Percentiles rank a stretch among this genome's conserved stretches.
phyloP scores from a whole-genome alignment of 208 protist species.

The Naegleria lovaniensis region DNA sequence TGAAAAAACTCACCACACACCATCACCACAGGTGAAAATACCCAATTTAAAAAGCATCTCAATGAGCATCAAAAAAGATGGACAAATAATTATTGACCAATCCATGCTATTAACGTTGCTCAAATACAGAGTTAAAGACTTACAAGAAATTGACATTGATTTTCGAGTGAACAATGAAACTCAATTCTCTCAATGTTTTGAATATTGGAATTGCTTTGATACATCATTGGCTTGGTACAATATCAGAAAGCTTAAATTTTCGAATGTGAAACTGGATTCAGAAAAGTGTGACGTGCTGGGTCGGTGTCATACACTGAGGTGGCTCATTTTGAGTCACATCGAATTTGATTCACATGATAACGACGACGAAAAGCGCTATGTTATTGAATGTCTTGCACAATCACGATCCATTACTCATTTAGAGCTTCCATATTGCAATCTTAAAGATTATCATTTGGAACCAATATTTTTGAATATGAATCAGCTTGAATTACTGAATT shows the following conservation, averaged over 20 bases:
- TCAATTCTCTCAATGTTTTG: background rate
- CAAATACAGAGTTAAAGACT: background rate
- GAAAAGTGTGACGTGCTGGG: background rate
- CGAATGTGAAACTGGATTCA: background rate
- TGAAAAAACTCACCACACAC: too few relatives aligned
- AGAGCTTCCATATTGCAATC: background rate
- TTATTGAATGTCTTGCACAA: background rate
- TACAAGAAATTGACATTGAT: background rate
- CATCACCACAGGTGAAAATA: background rate
- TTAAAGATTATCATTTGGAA: background rate
- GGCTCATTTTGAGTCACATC: background rate
- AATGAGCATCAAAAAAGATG: background rate
- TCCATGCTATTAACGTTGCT: background rate
- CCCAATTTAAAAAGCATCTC: background rate
- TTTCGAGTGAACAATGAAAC: background rate
- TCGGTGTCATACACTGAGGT: background rate
- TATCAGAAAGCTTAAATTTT: background rate
- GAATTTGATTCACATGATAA: background rate
- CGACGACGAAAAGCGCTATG: background rate
- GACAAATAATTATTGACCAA: background rate
- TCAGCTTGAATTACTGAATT: background rate
- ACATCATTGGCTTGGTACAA: background rate
- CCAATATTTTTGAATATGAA: background rate
- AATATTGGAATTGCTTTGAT: too few relatives aligned
- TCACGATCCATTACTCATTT: background rate